These are phyloP conservation scores for Ustilago cynodontis DNA, from an alignment of 1,284 basidiomycete genomes.

Conservation along the genomic window DNA sequence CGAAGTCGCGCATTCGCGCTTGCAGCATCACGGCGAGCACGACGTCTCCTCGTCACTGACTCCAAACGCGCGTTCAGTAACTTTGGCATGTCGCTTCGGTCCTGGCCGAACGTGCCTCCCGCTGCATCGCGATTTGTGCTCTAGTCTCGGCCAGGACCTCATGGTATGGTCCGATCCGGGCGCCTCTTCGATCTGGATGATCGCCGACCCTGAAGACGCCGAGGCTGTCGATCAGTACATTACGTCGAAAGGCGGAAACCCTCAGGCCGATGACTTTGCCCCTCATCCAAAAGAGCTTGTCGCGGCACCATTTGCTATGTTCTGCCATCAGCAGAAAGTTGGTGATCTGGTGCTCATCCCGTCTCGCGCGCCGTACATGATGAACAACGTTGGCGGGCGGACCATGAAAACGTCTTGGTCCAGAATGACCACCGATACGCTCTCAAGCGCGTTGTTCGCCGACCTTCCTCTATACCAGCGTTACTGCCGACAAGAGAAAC, in stretches of 20 bases:
- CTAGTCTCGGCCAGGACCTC: conserved; percentile 41
- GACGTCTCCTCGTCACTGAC: conserved; percentile 18
- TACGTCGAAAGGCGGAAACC: conserved; percentile 19
- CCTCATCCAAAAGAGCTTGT: conserved; percentile 30
- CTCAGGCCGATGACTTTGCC: conserved; percentile 11
- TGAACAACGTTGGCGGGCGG: conserved; percentile 33
- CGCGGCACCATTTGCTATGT: conserved; percentile 28
- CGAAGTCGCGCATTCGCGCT: conserved; percentile 25
- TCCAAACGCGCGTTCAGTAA: conserved; percentile 1
- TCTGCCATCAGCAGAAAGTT: conserved; percentile 25
- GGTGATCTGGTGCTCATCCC: conserved; percentile 49
- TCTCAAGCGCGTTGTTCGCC: conserved; percentile 22
- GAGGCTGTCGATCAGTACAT: conserved; percentile 30
- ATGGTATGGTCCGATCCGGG: conserved; percentile 40
- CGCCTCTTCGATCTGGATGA: conserved; percentile 32
- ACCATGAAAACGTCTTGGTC: conserved; percentile 40
- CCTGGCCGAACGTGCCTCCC: conserved; percentile 28
- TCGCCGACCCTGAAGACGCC: conserved; percentile 19
- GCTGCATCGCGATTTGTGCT: conserved; percentile 32
- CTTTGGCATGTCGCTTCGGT: conserved; percentile 27
- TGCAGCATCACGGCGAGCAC: conserved; percentile 23
- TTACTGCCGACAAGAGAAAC: conserved; percentile 25
- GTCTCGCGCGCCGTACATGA: conserved; percentile 27
- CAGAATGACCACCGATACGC: conserved; percentile 30
- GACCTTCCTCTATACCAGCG: conserved; percentile 49